Evolutionary conservation across 306 rosid species (phyloP).

Genomic region (Pterocarpus macrocarpus): DNA sequence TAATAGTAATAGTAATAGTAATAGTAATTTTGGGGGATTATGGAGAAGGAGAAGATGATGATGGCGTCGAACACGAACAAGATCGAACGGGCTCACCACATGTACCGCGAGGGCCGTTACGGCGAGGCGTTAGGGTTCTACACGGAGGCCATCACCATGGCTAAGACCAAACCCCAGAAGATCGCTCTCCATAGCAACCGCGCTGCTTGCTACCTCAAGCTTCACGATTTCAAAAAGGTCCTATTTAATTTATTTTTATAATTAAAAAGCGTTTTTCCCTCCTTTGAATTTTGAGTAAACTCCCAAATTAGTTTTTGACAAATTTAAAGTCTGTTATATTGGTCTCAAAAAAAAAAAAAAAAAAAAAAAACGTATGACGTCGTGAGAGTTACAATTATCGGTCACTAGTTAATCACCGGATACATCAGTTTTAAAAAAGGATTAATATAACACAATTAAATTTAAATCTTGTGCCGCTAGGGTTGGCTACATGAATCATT

Average conservation of each 20-base stretch:
- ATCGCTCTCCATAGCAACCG: conserved; percentile 87
- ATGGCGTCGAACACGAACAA: conserved; percentile 75
- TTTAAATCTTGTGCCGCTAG: too few relatives aligned
- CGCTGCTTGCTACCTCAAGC: conserved; percentile 93
- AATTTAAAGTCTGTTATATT: too few relatives aligned
- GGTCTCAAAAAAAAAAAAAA: too few relatives aligned
- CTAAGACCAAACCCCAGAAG: conserved; percentile 78
- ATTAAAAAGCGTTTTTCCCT: too few relatives aligned
- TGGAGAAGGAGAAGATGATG: conserved; percentile 39
- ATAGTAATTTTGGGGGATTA: not conserved
- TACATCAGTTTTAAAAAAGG: too few relatives aligned
- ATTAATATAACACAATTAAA: too few relatives aligned
- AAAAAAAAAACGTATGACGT: too few relatives aligned
- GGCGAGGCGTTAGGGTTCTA: conserved; percentile 81
- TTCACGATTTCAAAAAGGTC: conserved; percentile 86
- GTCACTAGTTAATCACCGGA: too few relatives aligned
- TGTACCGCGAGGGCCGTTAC: conserved; percentile 88
- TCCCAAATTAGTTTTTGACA: too few relatives aligned
- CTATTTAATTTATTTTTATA: not conserved
- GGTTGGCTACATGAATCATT: too few relatives aligned
- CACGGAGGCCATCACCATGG: conserved; percentile 81
- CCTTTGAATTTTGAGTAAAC: too few relatives aligned
- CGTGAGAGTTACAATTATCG: too few relatives aligned
- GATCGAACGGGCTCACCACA: conserved; percentile 87
- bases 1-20: not conserved